Evolutionary conservation across 495 filamentous ascomycete genomes (phyloP).

Genomic region (Neurospora hispaniola): DNA sequence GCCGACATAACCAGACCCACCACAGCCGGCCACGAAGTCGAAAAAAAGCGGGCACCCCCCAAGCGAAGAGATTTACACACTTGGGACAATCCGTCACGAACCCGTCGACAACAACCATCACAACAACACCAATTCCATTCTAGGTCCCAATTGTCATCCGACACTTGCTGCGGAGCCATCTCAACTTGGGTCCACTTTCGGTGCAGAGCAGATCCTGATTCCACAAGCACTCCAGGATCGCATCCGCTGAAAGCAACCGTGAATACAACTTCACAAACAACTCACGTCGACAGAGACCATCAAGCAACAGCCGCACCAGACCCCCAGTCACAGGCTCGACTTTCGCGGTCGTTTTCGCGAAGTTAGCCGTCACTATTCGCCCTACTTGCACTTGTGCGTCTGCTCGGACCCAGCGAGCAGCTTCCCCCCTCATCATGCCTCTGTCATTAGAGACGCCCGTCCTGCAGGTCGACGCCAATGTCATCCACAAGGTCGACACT

Average conservation of each 20-base stretch:
- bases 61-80: not conserved
- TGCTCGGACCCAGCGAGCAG: slow-evolving; percentile 26
- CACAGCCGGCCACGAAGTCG: slow-evolving; percentile 1
- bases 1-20: not conserved
- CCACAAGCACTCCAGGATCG: slow-evolving; percentile 10
- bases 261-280: not conserved
- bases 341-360: slow-evolving; percentile 14
- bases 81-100: not conserved
- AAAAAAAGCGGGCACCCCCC: not conserved
- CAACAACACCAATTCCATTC: not conserved
- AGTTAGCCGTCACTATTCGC: slow-evolving; percentile 9
- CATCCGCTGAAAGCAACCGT: slow-evolving; percentile 5
- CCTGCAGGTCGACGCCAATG: slow-evolving; percentile 72
- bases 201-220: slow-evolving; percentile 22
- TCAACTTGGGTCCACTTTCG: slow-evolving; percentile 10
- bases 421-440: slow-evolving; percentile 20
- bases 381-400: slow-evolving; percentile 7
- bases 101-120: not conserved
- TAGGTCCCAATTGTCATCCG: not conserved
- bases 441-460: slow-evolving; percentile 36
- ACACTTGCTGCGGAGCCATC: not conserved
- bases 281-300: not conserved
- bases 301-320: not conserved
- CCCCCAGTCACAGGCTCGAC: slow-evolving; percentile 2
- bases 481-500: slow-evolving; percentile 90